phyloP scores from a whole-genome alignment of 805 yeast species.

The Sugiyamaella mastotermitis region DNA sequence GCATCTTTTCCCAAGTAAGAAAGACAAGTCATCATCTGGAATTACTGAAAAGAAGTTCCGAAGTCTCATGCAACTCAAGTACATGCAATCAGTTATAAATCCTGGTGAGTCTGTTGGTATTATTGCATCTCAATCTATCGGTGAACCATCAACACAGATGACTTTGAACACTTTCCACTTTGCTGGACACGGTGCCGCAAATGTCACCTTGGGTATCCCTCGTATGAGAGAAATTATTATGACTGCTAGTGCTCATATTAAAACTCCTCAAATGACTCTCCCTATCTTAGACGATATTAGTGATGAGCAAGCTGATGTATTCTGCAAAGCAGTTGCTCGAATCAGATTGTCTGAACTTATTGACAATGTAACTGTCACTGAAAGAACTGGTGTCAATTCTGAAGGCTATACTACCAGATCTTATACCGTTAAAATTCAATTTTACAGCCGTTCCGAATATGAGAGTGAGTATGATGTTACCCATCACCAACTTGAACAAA shows the following conservation, averaged over 20 bases:
- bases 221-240: constrained; percentile 99
- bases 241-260: constrained; percentile 94
- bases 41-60: constrained; percentile 77
- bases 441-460: constrained; percentile 74
- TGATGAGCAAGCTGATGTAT: constrained; percentile 84
- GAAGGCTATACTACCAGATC: constrained; percentile 52
- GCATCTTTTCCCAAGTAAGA: constrained; percentile 48
- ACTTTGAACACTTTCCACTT: constrained; percentile 95
- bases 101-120: constrained; percentile 99
- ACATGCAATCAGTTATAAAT: constrained; percentile 88
- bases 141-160: constrained; percentile 99
- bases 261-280: constrained; percentile 98
- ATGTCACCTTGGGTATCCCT: constrained; percentile 98
- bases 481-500: constrained; percentile 67
- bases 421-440: constrained; percentile 66
- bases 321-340: constrained; percentile 83
- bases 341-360: constrained; percentile 84
- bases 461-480: constrained; percentile 83
- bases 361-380: constrained; percentile 78
- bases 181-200: constrained; percentile 99
- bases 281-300: constrained; percentile 76
- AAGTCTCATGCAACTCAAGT: constrained; percentile 96
- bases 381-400: constrained; percentile 66
- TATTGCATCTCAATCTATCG: constrained; percentile 95
- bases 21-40: constrained; percentile 28